These are phyloP conservation scores for Xylaria grammica DNA, from an alignment of 495 filamentous ascomycete species.

Conservation along the genomic window DNA sequence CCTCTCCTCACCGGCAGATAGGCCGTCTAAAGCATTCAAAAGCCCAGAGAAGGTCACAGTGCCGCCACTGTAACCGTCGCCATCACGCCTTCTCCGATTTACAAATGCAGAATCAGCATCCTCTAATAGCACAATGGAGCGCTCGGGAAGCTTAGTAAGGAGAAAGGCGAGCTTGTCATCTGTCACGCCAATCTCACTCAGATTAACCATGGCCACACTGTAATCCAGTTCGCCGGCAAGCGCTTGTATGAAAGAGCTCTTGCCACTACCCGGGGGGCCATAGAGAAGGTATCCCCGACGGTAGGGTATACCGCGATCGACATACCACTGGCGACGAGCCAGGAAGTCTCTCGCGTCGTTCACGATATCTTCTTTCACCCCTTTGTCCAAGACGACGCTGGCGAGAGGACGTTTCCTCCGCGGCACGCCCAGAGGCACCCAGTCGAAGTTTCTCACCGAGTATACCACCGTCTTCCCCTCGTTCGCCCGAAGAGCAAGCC, in stretches of 20 bases:
- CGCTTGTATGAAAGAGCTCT: slow-evolving; percentile 95
- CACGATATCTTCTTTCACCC: slow-evolving; percentile 85
- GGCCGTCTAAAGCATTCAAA: slow-evolving; percentile 90
- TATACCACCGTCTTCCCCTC: slow-evolving; percentile 97
- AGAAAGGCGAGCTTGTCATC: slow-evolving; percentile 91
- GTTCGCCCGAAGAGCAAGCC: slow-evolving; percentile 71
- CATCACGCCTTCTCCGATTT: slow-evolving; percentile 75
- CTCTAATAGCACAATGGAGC: slow-evolving; percentile 87
- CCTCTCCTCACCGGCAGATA: slow-evolving; percentile 93
- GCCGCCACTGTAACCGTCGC: slow-evolving; percentile 85
- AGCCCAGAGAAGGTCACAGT: slow-evolving; percentile 96
- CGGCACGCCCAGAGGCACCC: slow-evolving; percentile 86
- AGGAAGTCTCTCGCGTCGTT: slow-evolving; percentile 86
- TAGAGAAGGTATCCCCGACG: slow-evolving; percentile 92
- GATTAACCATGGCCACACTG: slow-evolving; percentile 90
- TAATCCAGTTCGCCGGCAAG: slow-evolving; percentile 91
- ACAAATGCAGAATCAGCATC: slow-evolving; percentile 94
- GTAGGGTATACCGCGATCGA: slow-evolving; percentile 94
- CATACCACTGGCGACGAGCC: slow-evolving; percentile 80
- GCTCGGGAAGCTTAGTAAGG: slow-evolving; percentile 82
- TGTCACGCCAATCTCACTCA: slow-evolving; percentile 90
- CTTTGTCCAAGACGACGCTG: slow-evolving; percentile 85
- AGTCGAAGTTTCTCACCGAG: slow-evolving; percentile 72
- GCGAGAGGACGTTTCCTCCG: slow-evolving; percentile 84
- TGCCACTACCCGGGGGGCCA: slow-evolving; percentile 92